These are phyloP conservation scores for Aureobasidium sp. DNA, from an alignment of 2,329 filamentous ascomycete genomes.

Conservation along the genomic window DNA sequence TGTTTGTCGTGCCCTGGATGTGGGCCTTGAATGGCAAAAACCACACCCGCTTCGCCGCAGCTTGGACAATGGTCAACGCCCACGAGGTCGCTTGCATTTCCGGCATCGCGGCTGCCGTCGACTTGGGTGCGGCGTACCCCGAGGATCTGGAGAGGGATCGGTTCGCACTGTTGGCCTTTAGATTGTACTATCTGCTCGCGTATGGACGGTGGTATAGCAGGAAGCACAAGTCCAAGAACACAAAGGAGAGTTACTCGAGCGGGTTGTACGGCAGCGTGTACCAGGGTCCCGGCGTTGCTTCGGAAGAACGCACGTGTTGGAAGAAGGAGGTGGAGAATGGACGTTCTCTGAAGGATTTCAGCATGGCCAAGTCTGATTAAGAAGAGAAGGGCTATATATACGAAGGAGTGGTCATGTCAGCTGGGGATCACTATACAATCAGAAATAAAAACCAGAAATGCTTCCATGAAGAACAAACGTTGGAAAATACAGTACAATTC, in stretches of 20 bases:
- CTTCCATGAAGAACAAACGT: no score
- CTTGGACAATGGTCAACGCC: constrained; percentile 64
- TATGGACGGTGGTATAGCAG: constrained; percentile 56
- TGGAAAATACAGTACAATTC: no score
- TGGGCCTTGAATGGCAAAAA: constrained; percentile 64
- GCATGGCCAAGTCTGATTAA: constrained; percentile 12
- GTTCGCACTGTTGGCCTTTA: constrained; percentile 54
- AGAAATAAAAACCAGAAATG: no score
- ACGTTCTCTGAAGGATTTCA: constrained; percentile 25
- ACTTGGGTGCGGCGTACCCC: constrained; percentile 58
- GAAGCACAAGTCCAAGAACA: constrained; percentile 34
- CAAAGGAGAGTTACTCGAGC: constrained; percentile 50
- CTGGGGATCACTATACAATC: no score
- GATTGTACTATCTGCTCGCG: constrained; percentile 54
- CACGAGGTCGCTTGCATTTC: constrained; percentile 65
- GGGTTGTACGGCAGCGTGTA: constrained; percentile 56
- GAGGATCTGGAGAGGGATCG: constrained; percentile 56
- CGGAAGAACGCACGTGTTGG: constrained; percentile 49
- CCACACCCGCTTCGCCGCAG: constrained; percentile 56
- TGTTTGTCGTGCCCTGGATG: constrained; percentile 62
- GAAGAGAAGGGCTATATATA: no score
- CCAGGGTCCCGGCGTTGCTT: constrained; percentile 49
- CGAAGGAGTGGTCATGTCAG: no score
- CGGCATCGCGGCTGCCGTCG: constrained; percentile 64
- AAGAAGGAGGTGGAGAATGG: constrained; percentile 39